Evolutionary conservation across 257 asterid genomes (phyloP).

Genomic region (Osmanthus fragrans): DNA sequence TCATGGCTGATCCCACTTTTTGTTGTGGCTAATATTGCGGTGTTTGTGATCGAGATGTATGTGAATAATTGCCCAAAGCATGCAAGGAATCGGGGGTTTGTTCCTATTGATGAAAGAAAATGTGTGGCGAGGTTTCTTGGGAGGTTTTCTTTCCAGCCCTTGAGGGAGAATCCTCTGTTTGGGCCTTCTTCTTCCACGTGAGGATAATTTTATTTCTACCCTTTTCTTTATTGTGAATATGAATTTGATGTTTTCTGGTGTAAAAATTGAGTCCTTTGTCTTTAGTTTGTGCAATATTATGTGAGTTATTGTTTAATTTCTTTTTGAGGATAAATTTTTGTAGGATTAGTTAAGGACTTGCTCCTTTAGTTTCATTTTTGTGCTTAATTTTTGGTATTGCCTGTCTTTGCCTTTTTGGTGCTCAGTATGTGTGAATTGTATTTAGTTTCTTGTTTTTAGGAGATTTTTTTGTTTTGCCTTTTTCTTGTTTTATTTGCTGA

Average conservation of each 20-base stretch:
- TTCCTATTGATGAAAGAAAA: constrained; percentile 21
- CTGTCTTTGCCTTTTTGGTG: not conserved
- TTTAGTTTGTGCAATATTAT: not conserved
- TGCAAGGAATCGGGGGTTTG: constrained; percentile 19
- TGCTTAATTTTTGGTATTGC: not conserved
- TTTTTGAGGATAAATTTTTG: not conserved
- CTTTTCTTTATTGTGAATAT: constrained; percentile 4
- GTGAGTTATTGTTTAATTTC: not conserved
- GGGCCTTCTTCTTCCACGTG: constrained; percentile 94
- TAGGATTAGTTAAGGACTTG: not conserved
- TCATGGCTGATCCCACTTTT: constrained; percentile 81
- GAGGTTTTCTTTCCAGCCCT: constrained; percentile 81
- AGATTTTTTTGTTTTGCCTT: not conserved
- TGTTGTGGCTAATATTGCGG: constrained; percentile 55
- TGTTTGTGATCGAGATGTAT: constrained; percentile 72
- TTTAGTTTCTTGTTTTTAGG: not conserved
- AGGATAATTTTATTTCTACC: constrained; percentile 21
- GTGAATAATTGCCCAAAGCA: constrained; percentile 71
- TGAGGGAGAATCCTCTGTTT: constrained; percentile 71
- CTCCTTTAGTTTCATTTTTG: not conserved
- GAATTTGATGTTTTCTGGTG: not conserved
- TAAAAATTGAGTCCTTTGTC: not conserved
- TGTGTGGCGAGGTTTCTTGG: constrained; percentile 75
- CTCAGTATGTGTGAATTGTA: not conserved
- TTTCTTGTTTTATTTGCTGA: not conserved